These are phyloP conservation scores for Annona cherimola DNA, from an alignment of 164 flowering plant genomes.

Conservation along the genomic window DNA sequence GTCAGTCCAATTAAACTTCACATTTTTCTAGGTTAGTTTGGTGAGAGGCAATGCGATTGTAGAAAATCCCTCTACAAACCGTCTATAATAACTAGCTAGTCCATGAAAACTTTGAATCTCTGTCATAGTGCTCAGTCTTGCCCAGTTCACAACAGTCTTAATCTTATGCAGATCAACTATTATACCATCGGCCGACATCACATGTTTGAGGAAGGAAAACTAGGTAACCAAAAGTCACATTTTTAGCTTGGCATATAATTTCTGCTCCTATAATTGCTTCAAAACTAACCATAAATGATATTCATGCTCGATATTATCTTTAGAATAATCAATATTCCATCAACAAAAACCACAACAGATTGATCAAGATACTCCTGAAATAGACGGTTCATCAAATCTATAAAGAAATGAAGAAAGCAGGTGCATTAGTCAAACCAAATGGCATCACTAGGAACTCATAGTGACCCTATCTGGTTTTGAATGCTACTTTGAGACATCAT, in stretches of 20 bases:
- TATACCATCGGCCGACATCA: neutral
- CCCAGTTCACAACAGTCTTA: neutral
- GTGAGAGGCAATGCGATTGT: neutral
- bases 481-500: neutral
- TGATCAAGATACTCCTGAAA: neutral
- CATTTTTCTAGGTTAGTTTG: neutral
- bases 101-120: neutral
- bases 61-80: neutral
- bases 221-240: neutral
- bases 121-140: neutral
- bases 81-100: neutral
- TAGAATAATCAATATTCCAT: neutral
- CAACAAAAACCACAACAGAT: neutral
- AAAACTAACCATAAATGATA: neutral
- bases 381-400: neutral
- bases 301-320: neutral
- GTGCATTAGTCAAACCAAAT: neutral
- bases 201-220: neutral
- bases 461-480: neutral
- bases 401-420: too few relatives aligned
- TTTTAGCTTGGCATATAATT: neutral
- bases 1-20: neutral
- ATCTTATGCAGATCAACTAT: neutral
- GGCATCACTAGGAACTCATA: constrained; percentile 1
- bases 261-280: neutral